phyloP scores from a whole-genome alignment of 306 rosid genomes.

The Vicia villosa region DNA sequence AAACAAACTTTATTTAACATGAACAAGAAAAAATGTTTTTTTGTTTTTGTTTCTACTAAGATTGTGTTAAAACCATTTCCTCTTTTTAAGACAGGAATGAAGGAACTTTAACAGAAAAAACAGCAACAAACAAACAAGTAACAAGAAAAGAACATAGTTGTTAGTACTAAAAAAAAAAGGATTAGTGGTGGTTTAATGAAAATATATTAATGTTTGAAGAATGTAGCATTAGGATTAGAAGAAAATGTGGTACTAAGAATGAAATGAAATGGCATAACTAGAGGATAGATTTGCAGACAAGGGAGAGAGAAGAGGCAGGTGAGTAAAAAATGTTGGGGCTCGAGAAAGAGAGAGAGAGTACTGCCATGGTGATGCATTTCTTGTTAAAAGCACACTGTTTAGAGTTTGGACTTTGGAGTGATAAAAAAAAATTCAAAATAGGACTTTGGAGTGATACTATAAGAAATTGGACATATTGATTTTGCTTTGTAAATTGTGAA shows the following conservation, averaged over 20 bases:
- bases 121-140: constrained; percentile 26
- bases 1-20: constrained; percentile 24
- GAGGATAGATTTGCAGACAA: constrained; percentile 31
- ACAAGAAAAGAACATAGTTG: constrained; percentile 24
- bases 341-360: constrained; percentile 87
- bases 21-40: constrained; percentile 41
- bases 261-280: not conserved
- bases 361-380: constrained; percentile 32
- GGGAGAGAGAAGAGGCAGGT: constrained; percentile 36
- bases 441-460: too few species aligned
- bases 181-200: too few species aligned
- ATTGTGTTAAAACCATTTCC: constrained; percentile 39
- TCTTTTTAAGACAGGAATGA: constrained; percentile 31
- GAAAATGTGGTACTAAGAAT: constrained; percentile 1
- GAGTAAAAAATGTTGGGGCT: constrained; percentile 81
- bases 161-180: not conserved
- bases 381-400: constrained; percentile 18
- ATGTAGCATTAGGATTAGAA: constrained; percentile 19
- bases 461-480: too few species aligned
- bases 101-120: constrained; percentile 35
- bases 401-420: constrained; percentile 20
- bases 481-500: too few species aligned
- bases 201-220: constrained; percentile 21
- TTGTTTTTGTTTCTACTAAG: constrained; percentile 37
- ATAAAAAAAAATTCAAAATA: constrained; percentile 1